Percentiles rank a stretch among this genome's conserved stretches.
These are phyloP conservation scores for Mortierella sp. DNA, from an alignment of 371 early-diverging fungal genomes.

Conservation along the genomic window DNA sequence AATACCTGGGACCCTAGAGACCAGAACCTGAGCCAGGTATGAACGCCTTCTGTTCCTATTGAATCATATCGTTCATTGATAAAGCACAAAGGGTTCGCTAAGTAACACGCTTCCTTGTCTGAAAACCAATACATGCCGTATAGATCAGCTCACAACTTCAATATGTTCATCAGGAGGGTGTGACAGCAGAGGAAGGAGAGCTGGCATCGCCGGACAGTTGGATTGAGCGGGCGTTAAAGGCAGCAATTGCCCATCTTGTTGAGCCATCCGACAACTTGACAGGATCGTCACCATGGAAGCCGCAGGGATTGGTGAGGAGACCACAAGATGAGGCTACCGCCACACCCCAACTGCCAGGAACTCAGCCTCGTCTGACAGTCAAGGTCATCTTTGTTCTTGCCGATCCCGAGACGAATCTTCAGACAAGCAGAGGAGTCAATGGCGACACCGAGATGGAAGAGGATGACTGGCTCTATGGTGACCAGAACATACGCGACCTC, in stretches of 20 bases:
- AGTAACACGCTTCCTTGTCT: neutral
- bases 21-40: conserved; percentile 33
- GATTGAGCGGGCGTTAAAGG: conserved; percentile 41
- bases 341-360: neutral
- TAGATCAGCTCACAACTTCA: conserved; percentile 39
- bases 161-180: conserved; percentile 17
- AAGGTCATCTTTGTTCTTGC: conserved; percentile 34
- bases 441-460: conserved; percentile 15
- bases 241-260: conserved; percentile 42
- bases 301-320: neutral
- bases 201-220: conserved; percentile 8
- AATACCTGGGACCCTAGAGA: conserved; percentile 36
- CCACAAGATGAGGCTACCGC: neutral
- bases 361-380: neutral
- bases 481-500: conserved; percentile 18
- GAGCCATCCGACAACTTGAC: conserved; percentile 15
- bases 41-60: neutral
- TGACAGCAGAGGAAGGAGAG: neutral
- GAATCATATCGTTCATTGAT: too few species aligned
- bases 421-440: neutral
- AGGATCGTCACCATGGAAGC: neutral
- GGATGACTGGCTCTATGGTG: conserved; percentile 25
- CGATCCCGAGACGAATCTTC: conserved; percentile 14
- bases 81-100: too few species aligned
- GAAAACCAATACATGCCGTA: neutral